Evolutionary conservation across 805 yeast genomes (phyloP).

Genomic region (Lipomyces yamadae): DNA sequence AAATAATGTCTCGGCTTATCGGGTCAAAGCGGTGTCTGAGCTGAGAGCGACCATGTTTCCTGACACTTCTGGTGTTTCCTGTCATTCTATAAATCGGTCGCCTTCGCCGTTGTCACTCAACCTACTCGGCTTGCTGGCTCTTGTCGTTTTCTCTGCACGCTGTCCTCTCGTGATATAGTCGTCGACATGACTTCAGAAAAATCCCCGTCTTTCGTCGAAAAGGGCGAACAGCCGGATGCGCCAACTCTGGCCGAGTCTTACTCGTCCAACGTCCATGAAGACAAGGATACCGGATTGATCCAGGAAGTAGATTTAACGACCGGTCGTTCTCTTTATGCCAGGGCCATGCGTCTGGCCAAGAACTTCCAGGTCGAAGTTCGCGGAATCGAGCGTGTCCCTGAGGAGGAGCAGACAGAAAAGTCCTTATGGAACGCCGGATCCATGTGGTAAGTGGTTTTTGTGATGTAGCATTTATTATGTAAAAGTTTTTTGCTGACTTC

Average conservation of each 20-base stretch:
- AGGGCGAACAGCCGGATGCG: neutral
- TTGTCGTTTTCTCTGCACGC: neutral
- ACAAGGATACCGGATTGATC: neutral
- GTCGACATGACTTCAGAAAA: neutral
- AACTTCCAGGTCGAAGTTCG: slow-evolving; percentile 53
- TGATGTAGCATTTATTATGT: neutral
- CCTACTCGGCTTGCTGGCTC: neutral
- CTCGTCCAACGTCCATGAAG: neutral
- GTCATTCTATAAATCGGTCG: neutral
- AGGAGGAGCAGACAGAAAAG: slow-evolving; percentile 72
- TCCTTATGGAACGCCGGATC: slow-evolving; percentile 73
- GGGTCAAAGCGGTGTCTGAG: too few relatives aligned
- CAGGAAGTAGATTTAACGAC: neutral
- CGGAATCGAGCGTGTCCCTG: slow-evolving; percentile 82
- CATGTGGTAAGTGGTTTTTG: slow-evolving; percentile 61
- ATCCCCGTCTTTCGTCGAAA: neutral
- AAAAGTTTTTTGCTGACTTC: neutral
- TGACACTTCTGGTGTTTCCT: too few relatives aligned
- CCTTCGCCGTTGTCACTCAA: neutral
- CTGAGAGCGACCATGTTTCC: too few relatives aligned
- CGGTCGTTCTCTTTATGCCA: neutral
- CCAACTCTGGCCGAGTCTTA: neutral
- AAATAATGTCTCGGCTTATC: too few relatives aligned
- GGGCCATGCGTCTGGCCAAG: neutral
- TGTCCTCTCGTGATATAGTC: neutral